Conservation (phyloP, 352 stramenopile species). For the Poterioochromonas sp. region DNA sequence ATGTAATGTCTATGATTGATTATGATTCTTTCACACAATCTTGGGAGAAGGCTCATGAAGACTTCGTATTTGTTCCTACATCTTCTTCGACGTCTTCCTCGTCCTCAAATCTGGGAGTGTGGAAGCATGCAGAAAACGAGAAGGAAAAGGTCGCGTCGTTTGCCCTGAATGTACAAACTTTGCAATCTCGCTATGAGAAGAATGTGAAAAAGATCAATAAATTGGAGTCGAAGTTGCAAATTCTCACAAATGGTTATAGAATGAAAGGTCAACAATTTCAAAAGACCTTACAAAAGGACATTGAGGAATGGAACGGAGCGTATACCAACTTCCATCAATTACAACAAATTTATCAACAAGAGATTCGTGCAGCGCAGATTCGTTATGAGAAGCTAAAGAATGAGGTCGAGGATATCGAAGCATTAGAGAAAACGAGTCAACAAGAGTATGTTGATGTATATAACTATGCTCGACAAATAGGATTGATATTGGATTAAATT, state of each 20-base stretch:
- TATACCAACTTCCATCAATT: constrained; percentile 37
- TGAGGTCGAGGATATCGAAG: background rate
- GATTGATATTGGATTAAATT: no score
- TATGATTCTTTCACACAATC: background rate
- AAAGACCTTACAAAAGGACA: background rate
- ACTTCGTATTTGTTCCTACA: background rate
- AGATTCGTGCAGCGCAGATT: background rate
- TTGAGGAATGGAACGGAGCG: background rate
- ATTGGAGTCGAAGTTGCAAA: constrained; percentile 30
- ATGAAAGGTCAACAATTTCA: background rate
- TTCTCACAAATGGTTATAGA: no score
- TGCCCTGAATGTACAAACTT: background rate
- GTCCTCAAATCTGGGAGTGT: background rate
- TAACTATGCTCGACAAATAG: background rate
- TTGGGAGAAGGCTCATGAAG: background rate
- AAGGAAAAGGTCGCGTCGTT: background rate
- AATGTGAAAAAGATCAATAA: constrained; percentile 17
- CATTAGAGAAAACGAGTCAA: background rate
- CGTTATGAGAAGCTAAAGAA: background rate
- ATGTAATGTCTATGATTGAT: background rate
- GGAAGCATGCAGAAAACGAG: background rate
- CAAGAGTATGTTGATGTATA: background rate
- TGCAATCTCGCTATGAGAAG: background rate
- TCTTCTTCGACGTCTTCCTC: no score
- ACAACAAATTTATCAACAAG: constrained; percentile 5